Evolutionary conservation across 2,329 filamentous ascomycete species (phyloP), one percentile per base, ranked within the genome.

Genomic region (Kalmusia sp.): DNA sequence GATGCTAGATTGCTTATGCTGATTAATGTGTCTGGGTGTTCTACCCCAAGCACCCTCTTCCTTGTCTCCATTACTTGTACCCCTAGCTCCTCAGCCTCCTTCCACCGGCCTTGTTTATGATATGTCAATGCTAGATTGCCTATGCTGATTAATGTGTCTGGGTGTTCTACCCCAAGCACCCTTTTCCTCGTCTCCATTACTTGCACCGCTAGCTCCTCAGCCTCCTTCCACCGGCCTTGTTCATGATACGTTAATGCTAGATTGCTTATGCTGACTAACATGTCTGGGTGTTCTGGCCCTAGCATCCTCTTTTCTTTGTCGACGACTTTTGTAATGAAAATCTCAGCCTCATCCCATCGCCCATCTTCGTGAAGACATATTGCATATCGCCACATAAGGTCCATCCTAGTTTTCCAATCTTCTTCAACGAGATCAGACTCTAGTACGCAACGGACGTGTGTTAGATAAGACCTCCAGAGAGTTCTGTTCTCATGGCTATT

Each of bases 401-500:
- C 6, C 6, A n/a, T 12, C 19, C 30, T 28, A 31, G 15, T 9
- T 8, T 49, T 40, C 5, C 17, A 11, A 27, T 38, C 15, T 6
- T 49, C 24, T 6, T n/a, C 6, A 17, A n/a, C 22, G 34, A 14
- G 11, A 17, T n/a, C 33, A 12, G 6, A 6, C 27, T 21, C 6
- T n/a, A 51, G 21, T 8, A 55, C 38, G 24, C 51, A 35, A 9
- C 46, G 39, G 40, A 45, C 54, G 25, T 54, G 50, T 28, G 54
- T 37, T 22, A 56, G 44, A 49, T 52, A 57, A 6, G 35, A n/a
- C 21, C 22, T 54, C 54, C 54, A 57, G 11, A 46, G 17, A n/a
- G 44, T 31, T 30, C 54, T 54, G 14, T 21, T 53, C 14, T 45
- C 27, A 27, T 57, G 78, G 6, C 31, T n/a, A 12, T 25, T 9